Conservation (phyloP, 2,329 filamentous ascomycete species). For the Cercospora sp. region DNA sequence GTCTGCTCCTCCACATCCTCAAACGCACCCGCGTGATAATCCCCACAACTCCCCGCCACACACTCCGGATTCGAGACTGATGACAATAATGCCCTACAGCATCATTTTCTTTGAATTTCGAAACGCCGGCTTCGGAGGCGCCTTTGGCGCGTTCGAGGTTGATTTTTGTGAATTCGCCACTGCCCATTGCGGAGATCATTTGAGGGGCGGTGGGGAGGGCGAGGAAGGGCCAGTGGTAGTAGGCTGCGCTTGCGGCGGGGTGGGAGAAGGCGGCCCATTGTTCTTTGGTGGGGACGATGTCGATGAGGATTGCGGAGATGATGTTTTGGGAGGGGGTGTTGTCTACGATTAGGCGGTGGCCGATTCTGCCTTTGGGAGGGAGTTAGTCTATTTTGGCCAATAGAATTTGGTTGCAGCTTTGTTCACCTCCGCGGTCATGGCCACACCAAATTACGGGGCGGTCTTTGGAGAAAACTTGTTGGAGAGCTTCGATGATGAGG, state of each 20-base stretch:
- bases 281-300: slow-evolving; percentile 52
- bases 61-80: slow-evolving; percentile 46
- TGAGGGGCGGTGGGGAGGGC: slow-evolving; percentile 49
- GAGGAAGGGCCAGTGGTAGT: slow-evolving; percentile 56
- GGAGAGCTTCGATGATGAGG: slow-evolving; percentile 46
- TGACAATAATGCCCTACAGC: slow-evolving; percentile 48
- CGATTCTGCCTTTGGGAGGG: slow-evolving; percentile 40
- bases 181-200: slow-evolving; percentile 49
- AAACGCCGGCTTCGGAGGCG: slow-evolving; percentile 35
- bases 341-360: slow-evolving; percentile 52
- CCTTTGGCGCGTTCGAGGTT: slow-evolving; percentile 39
- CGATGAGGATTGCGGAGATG: slow-evolving; percentile 47
- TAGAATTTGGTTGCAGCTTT: background rate
- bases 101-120: slow-evolving; percentile 38
- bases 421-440: slow-evolving; percentile 51
- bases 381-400: too few relatives aligned
- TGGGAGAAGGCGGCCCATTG: slow-evolving; percentile 49
- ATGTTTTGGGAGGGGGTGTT: slow-evolving; percentile 41
- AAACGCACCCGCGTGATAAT: slow-evolving; percentile 50
- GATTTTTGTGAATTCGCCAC: slow-evolving; percentile 42
- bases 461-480: slow-evolving; percentile 37
- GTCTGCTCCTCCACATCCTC: slow-evolving; percentile 49
- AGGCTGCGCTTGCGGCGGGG: slow-evolving; percentile 41
- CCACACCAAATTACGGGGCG: slow-evolving; percentile 49
- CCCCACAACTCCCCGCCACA: slow-evolving; percentile 48